Conservation (phyloP, 1,284 basidiomycete genomes). For the Ceratobasidium theobromae region DNA sequence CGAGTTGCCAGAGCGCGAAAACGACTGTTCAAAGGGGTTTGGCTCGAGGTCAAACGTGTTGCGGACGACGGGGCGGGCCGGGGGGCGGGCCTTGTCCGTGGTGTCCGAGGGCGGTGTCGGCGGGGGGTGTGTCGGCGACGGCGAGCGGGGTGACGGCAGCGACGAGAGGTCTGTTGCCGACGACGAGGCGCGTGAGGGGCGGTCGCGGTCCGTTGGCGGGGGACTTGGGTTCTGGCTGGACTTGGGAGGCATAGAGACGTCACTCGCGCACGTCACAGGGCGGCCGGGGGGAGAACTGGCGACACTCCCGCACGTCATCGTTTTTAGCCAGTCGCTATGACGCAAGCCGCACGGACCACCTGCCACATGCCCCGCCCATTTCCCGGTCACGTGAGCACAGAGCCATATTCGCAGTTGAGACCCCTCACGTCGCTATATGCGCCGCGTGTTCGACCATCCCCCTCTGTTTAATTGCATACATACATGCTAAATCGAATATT, state of each 20-base stretch:
- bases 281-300: too few relatives aligned
- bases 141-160: slow-evolving; percentile 22
- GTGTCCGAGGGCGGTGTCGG: slow-evolving; percentile 10
- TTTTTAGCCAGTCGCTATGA: too few relatives aligned
- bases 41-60: slow-evolving; percentile 76
- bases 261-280: not conserved
- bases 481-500: slow-evolving; percentile 2
- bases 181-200: slow-evolving; percentile 14
- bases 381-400: slow-evolving; percentile 5
- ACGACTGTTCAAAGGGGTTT: slow-evolving; percentile 96
- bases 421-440: slow-evolving; percentile 3
- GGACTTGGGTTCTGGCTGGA: slow-evolving; percentile 23
- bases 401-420: slow-evolving; percentile 12
- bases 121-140: slow-evolving; percentile 4
- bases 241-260: slow-evolving; percentile 8
- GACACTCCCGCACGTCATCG: too few relatives aligned
- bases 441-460: not conserved
- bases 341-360: not conserved
- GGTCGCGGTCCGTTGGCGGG: slow-evolving; percentile 8
- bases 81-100: not conserved
- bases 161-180: slow-evolving; percentile 26
- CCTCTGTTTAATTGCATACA: not conserved
- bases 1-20: slow-evolving; percentile 51
- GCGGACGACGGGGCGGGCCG: slow-evolving; percentile 31
- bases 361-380: not conserved